Evolutionary conservation across 2,329 filamentous ascomycete species (phyloP), one percentile per base, ranked within the genome.

Genomic region (Scedosporium dehoogii): DNA sequence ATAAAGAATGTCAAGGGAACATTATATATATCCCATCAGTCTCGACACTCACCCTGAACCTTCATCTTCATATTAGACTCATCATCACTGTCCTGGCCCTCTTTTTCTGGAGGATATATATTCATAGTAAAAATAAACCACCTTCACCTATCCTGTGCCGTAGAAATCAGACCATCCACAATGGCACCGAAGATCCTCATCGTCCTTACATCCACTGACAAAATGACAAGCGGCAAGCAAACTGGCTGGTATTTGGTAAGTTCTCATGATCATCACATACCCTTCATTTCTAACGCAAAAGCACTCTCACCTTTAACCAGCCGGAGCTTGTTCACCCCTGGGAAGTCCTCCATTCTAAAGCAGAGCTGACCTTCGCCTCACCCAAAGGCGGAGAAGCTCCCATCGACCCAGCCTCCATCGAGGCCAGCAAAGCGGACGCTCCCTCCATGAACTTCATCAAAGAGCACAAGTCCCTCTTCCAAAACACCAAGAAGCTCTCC

Each of bases 161-260:
- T 18, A n/a, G 44, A 48, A 46, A n/a, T 48, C 44, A 46, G 21
- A 51, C 2, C 27, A 7, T 55, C 41, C 65, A 72, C 56, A 66
- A 82, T 82, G 79, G 75, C 78, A 42, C 79, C 77, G 68, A 88
- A 87, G 72, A 75, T 91, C 66, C 86, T 91, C 75, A 75, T 90
- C 72, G 84, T 91, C 63, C 83, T 91, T 65, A 89, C 85, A 66
- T 90, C 86, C 64, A 79, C 83, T 71, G 73, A 71, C 70, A 73
- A 76, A 72, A 78, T 84, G 67, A 65, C 64, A 62, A 76, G 78
- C 55, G 77, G 77, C 69, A 76, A 77, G 68, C 80, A 81, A 9
- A 90, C 87, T 0, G 88, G 88, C 66, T 91, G 88, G 88, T 91
- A 84, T 70, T 76, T 91, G 68, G 85, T 87, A 76, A 58, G 76